phyloP scores from a whole-genome alignment of 2,329 filamentous ascomycete species.

The Emergomyces africanus region DNA sequence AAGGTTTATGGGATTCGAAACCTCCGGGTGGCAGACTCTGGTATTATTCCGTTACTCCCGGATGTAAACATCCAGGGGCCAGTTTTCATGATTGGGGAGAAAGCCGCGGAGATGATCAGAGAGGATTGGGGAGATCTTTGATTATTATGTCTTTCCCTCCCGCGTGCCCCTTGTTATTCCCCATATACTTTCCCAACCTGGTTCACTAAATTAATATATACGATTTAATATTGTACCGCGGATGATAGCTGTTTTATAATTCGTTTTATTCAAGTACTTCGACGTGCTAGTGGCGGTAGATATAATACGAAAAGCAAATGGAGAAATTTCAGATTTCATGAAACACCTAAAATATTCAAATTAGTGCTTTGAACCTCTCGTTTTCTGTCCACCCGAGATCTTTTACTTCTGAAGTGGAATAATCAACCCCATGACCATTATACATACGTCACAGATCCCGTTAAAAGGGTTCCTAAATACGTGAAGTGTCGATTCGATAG shows the following conservation, averaged over 20 bases:
- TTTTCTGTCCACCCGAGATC: neutral
- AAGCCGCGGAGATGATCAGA: constrained; percentile 5
- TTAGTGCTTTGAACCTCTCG: neutral
- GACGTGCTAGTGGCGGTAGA: neutral
- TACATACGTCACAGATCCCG: neutral
- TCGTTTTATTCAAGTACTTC: neutral
- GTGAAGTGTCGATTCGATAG: constrained; percentile 20
- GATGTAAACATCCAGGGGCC: constrained; percentile 8
- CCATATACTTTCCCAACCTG: neutral
- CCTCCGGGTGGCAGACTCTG: constrained; percentile 10
- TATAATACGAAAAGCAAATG: neutral
- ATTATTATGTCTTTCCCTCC: neutral
- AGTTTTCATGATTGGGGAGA: constrained; percentile 13
- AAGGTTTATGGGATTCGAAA: constrained; percentile 9
- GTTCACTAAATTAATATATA: neutral
- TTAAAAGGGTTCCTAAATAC: constrained; percentile 14
- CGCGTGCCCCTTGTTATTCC: neutral
- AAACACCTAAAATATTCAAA: neutral
- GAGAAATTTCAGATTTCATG: neutral
- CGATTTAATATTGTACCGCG: neutral
- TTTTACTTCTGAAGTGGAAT: neutral
- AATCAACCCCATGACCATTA: neutral
- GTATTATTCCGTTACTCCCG: constrained; percentile 11
- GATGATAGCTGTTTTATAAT: neutral
- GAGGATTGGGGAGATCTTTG: constrained; percentile 3